Percentiles rank a stretch among this genome's conserved stretches.
phyloP scores from a whole-genome alignment of 2,329 filamentous ascomycete genomes.

The Fusarium sp. region DNA sequence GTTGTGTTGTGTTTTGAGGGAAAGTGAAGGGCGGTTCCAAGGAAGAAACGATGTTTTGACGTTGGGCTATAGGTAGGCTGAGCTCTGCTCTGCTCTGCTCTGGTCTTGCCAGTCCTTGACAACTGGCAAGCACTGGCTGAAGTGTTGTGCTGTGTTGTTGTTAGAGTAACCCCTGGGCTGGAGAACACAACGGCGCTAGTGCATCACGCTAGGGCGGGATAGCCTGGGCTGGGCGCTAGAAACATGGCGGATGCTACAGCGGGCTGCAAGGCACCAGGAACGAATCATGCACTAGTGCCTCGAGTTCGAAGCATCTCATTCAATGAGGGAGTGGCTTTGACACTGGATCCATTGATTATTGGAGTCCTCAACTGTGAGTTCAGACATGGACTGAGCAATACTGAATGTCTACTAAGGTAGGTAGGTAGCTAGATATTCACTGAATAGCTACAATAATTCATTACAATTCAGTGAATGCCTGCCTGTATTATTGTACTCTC shows the following conservation, averaged over 20 bases:
- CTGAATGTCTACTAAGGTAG: not conserved
- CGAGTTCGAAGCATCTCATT: slow-evolving; percentile 11
- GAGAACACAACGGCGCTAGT: slow-evolving; percentile 17
- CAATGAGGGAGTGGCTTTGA: not conserved
- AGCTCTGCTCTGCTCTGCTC: not conserved
- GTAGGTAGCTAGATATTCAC: not conserved
- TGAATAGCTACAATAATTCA: not conserved
- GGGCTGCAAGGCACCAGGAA: slow-evolving; percentile 40
- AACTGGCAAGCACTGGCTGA: slow-evolving; percentile 28
- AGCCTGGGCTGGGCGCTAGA: slow-evolving; percentile 28
- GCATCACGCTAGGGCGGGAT: slow-evolving; percentile 20
- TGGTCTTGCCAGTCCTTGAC: not conserved
- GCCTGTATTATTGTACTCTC: not conserved
- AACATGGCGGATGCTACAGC: slow-evolving; percentile 13
- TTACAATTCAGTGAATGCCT: not conserved
- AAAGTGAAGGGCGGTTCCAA: slow-evolving; percentile 28
- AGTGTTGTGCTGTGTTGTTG: slow-evolving; percentile 2
- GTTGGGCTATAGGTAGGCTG: slow-evolving; percentile 12
- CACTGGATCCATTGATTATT: slow-evolving; percentile 15
- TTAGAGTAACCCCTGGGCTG: slow-evolving; percentile 32
- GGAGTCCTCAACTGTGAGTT: slow-evolving; percentile 2
- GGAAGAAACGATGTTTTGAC: slow-evolving; percentile 44
- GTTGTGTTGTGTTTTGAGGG: slow-evolving; percentile 11
- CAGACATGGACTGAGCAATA: not conserved
- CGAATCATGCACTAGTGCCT: slow-evolving; percentile 28